These are phyloP conservation scores for Cryptococcus maquisensis DNA, from an alignment of 1,284 basidiomycete species.

Conservation along the genomic window DNA sequence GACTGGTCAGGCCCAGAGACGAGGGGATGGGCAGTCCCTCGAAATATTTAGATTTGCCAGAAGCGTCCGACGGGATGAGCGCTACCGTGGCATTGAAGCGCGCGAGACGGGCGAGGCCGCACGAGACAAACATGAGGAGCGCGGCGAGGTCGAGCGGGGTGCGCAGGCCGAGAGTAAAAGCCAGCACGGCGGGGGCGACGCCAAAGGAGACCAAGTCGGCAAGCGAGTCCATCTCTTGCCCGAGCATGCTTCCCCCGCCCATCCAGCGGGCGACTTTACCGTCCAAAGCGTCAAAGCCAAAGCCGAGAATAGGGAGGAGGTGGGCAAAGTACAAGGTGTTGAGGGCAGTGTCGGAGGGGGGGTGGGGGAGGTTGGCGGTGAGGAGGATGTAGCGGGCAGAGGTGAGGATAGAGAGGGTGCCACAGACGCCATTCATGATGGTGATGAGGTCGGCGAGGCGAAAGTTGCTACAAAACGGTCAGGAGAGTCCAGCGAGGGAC, in stretches of 20 bases:
- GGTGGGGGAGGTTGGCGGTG: slow-evolving; percentile 60
- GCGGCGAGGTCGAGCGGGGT: slow-evolving; percentile 83
- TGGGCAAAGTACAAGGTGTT: slow-evolving; percentile 74
- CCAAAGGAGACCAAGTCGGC: slow-evolving; percentile 98
- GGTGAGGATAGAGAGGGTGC: slow-evolving; percentile 84
- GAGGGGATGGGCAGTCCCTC: slow-evolving; percentile 97
- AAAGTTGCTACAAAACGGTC: slow-evolving; percentile 72
- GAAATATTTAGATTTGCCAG: slow-evolving; percentile 90
- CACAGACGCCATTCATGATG: slow-evolving; percentile 99
- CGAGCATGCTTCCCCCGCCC: slow-evolving; percentile 91
- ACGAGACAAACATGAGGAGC: slow-evolving; percentile 88
- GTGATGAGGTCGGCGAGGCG: slow-evolving; percentile 96
- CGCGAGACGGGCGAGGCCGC: slow-evolving; percentile 90
- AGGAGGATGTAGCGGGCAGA: slow-evolving; percentile 84
- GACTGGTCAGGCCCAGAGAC: slow-evolving; percentile 71
- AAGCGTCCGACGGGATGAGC: slow-evolving; percentile 78
- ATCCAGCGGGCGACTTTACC: slow-evolving; percentile 98
- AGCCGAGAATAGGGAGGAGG: slow-evolving; percentile 83
- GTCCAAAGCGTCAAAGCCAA: slow-evolving; percentile 96
- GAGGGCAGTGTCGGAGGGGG: slow-evolving; percentile 36
- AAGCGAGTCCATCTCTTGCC: slow-evolving; percentile 94
- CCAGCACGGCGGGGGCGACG: slow-evolving; percentile 85
- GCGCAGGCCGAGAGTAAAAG: slow-evolving; percentile 84
- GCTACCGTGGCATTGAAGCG: slow-evolving; percentile 99
- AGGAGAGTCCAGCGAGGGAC: background rate